Conservation (phyloP, 2,329 filamentous ascomycete species). For the Escovopsis sp. region DNA sequence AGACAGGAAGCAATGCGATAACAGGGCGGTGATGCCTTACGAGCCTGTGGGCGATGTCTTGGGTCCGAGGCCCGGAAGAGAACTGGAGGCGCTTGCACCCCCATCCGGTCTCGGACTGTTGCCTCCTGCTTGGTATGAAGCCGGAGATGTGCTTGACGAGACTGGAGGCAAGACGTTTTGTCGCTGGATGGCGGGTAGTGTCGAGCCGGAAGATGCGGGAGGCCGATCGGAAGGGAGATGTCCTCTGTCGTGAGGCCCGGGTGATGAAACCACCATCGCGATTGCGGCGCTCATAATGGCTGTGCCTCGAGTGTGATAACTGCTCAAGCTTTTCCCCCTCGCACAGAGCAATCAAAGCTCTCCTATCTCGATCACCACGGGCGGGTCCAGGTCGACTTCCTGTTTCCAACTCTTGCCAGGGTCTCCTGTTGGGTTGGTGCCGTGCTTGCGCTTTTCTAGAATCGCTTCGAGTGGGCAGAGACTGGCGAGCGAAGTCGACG, state of each 20-base stretch:
- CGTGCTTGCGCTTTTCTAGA: slow-evolving; percentile 2
- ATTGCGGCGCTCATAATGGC: slow-evolving; percentile 51
- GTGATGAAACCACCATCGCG: slow-evolving; percentile 55
- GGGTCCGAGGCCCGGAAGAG: slow-evolving; percentile 35
- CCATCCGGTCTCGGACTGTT: slow-evolving; percentile 33
- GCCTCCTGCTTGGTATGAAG: slow-evolving; percentile 34
- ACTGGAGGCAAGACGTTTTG: slow-evolving; percentile 15
- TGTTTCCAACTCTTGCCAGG: no score
- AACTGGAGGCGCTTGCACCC: slow-evolving; percentile 32
- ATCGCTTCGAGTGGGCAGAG: no score
- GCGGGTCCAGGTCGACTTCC: no score
- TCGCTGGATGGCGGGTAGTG: slow-evolving; percentile 31
- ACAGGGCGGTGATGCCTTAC: slow-evolving; percentile 28
- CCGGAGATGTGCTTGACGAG: slow-evolving; percentile 21
- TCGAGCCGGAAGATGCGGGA: slow-evolving; percentile 18
- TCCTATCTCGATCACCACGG: no score
- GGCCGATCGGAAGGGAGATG: slow-evolving; percentile 38
- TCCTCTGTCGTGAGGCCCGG: slow-evolving; percentile 48
- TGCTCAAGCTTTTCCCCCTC: neutral
- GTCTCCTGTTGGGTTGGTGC: no score
- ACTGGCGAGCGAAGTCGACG: neutral
- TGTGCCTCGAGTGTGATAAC: neutral
- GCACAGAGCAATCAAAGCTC: no score
- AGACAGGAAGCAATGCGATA: neutral
- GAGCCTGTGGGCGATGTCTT: slow-evolving; percentile 44